Evolutionary conservation across 2,329 filamentous ascomycete species (phyloP), one percentile per base, ranked within the genome.

Genomic region (Exophiala sp.): DNA sequence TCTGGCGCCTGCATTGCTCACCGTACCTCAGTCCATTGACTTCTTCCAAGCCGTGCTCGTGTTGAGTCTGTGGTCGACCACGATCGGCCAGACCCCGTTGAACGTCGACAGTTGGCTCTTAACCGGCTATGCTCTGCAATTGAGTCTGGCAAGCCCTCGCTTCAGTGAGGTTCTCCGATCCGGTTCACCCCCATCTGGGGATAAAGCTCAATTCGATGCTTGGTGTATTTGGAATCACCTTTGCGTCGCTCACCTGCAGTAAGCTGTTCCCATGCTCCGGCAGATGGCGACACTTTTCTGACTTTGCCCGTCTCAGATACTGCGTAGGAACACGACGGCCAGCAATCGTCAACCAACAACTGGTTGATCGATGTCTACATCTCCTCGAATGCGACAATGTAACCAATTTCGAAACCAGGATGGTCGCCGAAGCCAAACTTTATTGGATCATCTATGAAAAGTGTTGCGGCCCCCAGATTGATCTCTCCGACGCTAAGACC

Each of bases 381-480:
- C 60, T 73, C 19, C 56, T 72, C 11, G 60, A 63, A 10, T 67
- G 64, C 3, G 67, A 70, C 35, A 64, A 66, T 48, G 62, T 64
- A 9, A 72, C 66, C 0, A 73, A 73, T 45, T 73, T 70, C 44
- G 71, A 74, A 53, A 60, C 64, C n/a, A 62, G 71, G 13, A 73
- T 74, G 70, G 68, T 71, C 4, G 70, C 70, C 2, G 71, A 74
- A 50, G 63, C 73, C 2, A 61, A 68, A 43, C 60, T 74, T 1
- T 74, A 74, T 49, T 73, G 70, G 70, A 66, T 67, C 16, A 67
- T 73, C 3, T 73, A 74, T 48, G 62, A 68, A 43, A 64, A 66
- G 27, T 66, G 64, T 23, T 65, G 61, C 2, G 63, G 63, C 40
- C 61, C 65, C 1, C 62, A 70, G 37, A 52, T 61, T 13, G 60